Base-by-base conservation (phyloP, 768 basidiomycete species). In the Galerina sulciceps region DNA sequence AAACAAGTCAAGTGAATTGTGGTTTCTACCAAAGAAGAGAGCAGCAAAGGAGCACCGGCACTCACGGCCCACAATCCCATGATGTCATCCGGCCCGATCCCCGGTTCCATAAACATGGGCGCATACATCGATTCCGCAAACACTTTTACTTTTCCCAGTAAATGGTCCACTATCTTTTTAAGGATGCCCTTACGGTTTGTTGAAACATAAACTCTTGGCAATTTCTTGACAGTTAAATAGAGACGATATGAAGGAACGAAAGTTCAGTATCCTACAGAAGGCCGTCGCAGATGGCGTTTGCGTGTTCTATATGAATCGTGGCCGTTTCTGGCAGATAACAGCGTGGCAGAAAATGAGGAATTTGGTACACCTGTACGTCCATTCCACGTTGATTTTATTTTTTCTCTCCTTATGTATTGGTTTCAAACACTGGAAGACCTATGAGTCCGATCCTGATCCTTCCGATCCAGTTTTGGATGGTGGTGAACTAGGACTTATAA, bases 261-360 rank as follows among this genome's bases (percentile, higher is more conserved):
- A 66, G 66, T 69, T 4, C 75, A 67, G 38, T 74, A 79, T 64
- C 83, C 85, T 36, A 66, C 71, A 15, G 82, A 86, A 65, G 87
- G 86, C 17, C 79, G 87, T 51, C 79, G 87, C 14, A 79, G 71
- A 69, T 82, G 82, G 83, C 76, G 76, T 55, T 69, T 89, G 56
- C 81, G 80, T 26, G 76, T 81, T 31, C 76, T 85, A 13, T 71
- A 82, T 65, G 70, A 79, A 52, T 79, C 86, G 67, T 82, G 86
- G 86, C 61, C 57, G 59, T 65, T 50, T 41, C 53, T 76, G 22
- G 63, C 53, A 14, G 26, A 46, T 22, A 37, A 41, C 4, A 51
- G 26, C 38, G 34, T 36, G 9, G 23, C 53, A 15, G 34, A 43
- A 51, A 15, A n/a, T 4, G 53, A 8, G 26, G 8, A 37, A 11